Evolutionary conservation across 495 filamentous ascomycete genomes (phyloP), one percentile per base, ranked within the genome.

Genomic region (Friedmanniomyces simplex): DNA sequence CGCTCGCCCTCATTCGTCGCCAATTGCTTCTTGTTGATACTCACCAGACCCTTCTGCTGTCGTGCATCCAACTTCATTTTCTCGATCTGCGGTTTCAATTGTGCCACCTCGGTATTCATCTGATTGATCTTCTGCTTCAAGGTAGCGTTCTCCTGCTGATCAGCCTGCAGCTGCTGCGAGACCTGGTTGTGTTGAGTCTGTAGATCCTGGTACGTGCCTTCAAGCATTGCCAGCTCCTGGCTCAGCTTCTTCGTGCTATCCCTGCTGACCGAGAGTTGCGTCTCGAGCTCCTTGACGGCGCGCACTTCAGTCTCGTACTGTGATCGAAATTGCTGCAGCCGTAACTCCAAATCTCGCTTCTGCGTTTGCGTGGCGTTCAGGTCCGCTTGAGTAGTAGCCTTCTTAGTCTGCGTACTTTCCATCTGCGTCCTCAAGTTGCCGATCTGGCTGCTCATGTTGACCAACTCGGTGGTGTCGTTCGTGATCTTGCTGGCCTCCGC

Each of bases 21-120:
- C 48, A 96, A 76, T 72, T 98, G 93, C 73, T 98, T 97, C 74
- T 94, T 96, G 73, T 94, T 95, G 71, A 98, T 97, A 4, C 94
- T 89, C 45, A 94, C 93, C 43, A 96, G 72, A 11, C 93, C 93
- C 71, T 94, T 96, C 72, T 96, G 89, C 67, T 96, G 93, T 21
- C 93, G 82, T 39, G 90, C 88, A 61, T 93, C 88, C 12, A 82
- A 86, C 67, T 88, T 85, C 52, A 94, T 76, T 73, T 95, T 95
- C 63, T 98, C 93, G 50, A 97, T 77, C 50, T 89, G 82, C 8
- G 89, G 90, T 69, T 87, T 89, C 30, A 97, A 74, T 71, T 87
- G 83, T 32, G 79, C 75, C 61, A 95, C 86, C 64, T 91, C 88
- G 11, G 79, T 77, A 68, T 95, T 97, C 16, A 88, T 76, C 26